Evolutionary conservation across 2,329 filamentous ascomycete species (phyloP).

Genomic region (Ceratocystis destructans): DNA sequence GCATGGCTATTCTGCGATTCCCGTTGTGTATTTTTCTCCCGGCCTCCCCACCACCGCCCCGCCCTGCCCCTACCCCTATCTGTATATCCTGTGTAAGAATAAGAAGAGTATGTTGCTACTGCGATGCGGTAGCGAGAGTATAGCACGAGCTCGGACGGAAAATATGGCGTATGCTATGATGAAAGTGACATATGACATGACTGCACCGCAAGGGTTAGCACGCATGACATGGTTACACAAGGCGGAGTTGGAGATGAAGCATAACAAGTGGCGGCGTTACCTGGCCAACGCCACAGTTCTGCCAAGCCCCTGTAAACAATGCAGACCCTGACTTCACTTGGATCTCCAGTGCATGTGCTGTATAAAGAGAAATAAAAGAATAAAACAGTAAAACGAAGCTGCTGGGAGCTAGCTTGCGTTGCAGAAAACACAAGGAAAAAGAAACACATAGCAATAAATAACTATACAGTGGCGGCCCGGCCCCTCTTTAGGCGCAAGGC

Average conservation of each 20-base stretch:
- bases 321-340: no score
- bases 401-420: not conserved
- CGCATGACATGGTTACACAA: not conserved
- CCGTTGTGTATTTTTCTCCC: not conserved
- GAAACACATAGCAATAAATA: not conserved
- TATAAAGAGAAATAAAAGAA: not conserved
- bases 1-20: not conserved
- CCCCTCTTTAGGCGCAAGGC: not conserved
- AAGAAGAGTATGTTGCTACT: not conserved
- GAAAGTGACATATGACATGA: not conserved
- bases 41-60: no score
- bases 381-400: not conserved
- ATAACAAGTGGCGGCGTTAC: conserved; percentile 10
- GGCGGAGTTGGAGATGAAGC: not conserved
- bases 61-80: not conserved
- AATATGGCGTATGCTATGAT: no score
- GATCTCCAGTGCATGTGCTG: not conserved
- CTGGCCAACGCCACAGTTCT: conserved; percentile 10
- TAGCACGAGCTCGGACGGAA: no score
- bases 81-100: conserved; percentile 8
- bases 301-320: conserved; percentile 1
- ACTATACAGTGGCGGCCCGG: no score
- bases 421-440: not conserved
- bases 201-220: not conserved
- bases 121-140: no score